A percentile compares a stretch with the other conserved stretches of the same genome.
phyloP scores from a whole-genome alignment of 805 yeast genomes.

The Saturnispora quitensis region DNA sequence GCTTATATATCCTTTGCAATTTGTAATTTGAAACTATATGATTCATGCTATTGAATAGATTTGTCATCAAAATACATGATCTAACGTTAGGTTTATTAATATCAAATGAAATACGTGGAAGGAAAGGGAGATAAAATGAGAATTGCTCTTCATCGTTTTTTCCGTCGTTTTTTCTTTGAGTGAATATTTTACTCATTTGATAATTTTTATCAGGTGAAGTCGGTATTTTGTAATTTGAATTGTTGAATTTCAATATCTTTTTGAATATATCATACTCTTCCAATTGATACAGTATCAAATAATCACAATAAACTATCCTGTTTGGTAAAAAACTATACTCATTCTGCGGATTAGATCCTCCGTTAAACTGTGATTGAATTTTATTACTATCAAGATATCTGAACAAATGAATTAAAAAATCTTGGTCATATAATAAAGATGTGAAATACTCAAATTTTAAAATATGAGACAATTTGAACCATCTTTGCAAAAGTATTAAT shows the following conservation, averaged over 20 bases:
- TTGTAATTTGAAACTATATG: conserved; percentile 50
- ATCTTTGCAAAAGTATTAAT: conserved; percentile 45
- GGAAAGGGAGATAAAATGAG: conserved; percentile 23
- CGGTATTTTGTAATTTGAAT: not conserved
- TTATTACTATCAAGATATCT: conserved; percentile 26
- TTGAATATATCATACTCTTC: conserved; percentile 23
- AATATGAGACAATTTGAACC: conserved; percentile 76
- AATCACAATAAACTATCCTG: conserved; percentile 26
- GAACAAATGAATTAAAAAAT: conserved; percentile 36
- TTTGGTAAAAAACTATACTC: conserved; percentile 21
- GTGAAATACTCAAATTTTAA: conserved; percentile 70
- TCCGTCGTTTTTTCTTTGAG: conserved; percentile 2
- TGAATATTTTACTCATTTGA: conserved; percentile 14
- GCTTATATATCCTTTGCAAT: conserved; percentile 61
- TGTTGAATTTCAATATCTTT: conserved; percentile 15
- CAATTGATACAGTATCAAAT: conserved; percentile 20
- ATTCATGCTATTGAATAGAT: conserved; percentile 47
- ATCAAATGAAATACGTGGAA: conserved; percentile 18
- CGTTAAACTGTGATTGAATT: conserved; percentile 19
- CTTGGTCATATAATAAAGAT: conserved; percentile 65
- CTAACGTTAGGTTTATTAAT: conserved; percentile 25
- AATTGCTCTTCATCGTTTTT: conserved; percentile 11
- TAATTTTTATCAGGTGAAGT: conserved; percentile 8
- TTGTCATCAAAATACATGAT: conserved; percentile 40
- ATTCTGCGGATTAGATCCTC: conserved; percentile 22